phyloP scores from a whole-genome alignment of 129 eudicot species.

The Flaveria sonorensis region DNA sequence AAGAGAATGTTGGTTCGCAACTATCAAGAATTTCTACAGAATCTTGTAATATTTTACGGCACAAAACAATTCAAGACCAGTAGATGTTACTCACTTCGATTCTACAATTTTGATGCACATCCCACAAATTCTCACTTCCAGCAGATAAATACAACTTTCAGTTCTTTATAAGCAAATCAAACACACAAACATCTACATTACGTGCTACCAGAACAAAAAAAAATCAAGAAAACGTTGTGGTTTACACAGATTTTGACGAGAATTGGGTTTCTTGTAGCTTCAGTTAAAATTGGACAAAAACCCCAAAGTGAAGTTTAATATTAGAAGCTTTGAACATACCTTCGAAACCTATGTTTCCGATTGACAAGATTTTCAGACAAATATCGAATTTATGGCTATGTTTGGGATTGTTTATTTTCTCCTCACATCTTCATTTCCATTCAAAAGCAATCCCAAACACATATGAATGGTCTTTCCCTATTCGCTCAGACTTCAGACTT shows the following conservation, averaged over 20 bases:
- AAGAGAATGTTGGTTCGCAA: not conserved
- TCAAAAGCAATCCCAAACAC: too few relatives aligned
- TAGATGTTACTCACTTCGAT: not conserved
- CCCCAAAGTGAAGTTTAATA: conserved; percentile 1
- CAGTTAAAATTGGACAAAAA: not conserved
- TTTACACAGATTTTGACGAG: not conserved
- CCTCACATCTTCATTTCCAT: too few relatives aligned
- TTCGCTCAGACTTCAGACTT: conserved; percentile 8
- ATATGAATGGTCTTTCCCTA: not conserved
- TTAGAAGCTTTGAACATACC: conserved; percentile 12
- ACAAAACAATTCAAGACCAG: not conserved
- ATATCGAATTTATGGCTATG: not conserved
- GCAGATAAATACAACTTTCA: too few relatives aligned
- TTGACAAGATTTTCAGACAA: not conserved
- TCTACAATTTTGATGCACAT: not conserved
- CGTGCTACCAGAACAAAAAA: not conserved
- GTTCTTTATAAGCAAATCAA: not conserved
- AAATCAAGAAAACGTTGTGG: too few relatives aligned
- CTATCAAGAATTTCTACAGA: not conserved
- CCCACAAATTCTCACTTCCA: too few relatives aligned
- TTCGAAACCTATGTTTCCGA: conserved; percentile 24
- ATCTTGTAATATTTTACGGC: not conserved
- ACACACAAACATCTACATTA: not conserved
- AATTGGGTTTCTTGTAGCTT: not conserved
- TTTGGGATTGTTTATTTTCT: too few relatives aligned